Evolutionary conservation across 1,139 yeast species (phyloP).

Genomic region (Geotrichum phurueaensis): DNA sequence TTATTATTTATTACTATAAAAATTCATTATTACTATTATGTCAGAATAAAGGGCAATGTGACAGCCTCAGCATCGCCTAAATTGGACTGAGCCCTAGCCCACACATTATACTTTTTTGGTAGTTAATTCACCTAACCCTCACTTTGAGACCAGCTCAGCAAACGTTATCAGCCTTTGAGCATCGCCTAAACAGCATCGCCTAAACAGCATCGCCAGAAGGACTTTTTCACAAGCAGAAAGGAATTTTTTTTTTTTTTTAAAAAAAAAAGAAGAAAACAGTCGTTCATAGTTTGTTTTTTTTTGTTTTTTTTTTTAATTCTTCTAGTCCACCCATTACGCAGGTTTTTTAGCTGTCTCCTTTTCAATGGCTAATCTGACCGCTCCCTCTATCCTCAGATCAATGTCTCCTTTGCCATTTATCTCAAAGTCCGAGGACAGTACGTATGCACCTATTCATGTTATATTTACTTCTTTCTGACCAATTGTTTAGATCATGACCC

Average conservation of each 20-base stretch:
- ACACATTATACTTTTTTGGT: background rate
- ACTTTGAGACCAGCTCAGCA: background rate
- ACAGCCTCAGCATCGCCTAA: background rate
- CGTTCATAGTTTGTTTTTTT: background rate
- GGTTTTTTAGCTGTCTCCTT: background rate
- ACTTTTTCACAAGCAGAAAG: background rate
- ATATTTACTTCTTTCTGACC: background rate
- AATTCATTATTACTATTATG: too few species aligned
- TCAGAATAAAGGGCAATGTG: background rate
- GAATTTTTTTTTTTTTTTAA: too few species aligned
- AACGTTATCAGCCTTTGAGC: too few species aligned
- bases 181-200: too few species aligned
- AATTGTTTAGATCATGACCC: slow-evolving; percentile 32
- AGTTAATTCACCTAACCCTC: background rate
- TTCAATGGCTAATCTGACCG: background rate
- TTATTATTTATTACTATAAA: too few species aligned
- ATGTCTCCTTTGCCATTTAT: slow-evolving; percentile 10
- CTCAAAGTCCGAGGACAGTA: slow-evolving; percentile 7
- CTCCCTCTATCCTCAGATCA: slow-evolving; percentile 9
- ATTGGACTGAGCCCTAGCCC: background rate
- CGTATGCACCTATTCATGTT: background rate
- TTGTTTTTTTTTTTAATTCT: background rate
- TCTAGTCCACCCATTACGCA: background rate
- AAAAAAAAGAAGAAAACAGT: background rate
- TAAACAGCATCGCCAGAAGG: background rate